Conservation (phyloP, 345 rosid species). For the Salix caprea region DNA sequence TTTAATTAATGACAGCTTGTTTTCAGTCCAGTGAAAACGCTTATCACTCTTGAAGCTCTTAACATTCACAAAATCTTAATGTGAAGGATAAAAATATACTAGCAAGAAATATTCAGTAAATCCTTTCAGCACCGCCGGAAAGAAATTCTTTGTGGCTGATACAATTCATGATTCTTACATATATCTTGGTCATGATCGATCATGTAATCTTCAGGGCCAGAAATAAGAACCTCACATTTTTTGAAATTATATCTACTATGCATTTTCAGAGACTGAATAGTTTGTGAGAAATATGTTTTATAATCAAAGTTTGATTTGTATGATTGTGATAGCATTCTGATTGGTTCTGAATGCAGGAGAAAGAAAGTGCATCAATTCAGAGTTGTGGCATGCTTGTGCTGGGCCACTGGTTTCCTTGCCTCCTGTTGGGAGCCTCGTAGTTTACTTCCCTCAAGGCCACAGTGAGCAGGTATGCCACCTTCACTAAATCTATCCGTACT, state of each 20-base stretch:
- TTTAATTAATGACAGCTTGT: background rate
- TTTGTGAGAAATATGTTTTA: too few species aligned
- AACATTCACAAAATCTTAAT: background rate
- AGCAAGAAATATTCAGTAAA: background rate
- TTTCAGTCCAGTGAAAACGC: background rate
- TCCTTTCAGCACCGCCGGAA: background rate
- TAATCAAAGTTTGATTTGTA: conserved; percentile 2
- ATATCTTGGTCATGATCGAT: background rate
- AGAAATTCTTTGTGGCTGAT: background rate
- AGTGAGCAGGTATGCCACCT: conserved; percentile 71
- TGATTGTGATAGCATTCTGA: conserved; percentile 14
- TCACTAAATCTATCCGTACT: conserved; percentile 12
- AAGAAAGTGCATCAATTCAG: conserved; percentile 76
- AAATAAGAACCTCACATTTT: background rate
- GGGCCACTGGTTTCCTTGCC: conserved; percentile 94
- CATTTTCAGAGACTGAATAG: background rate
- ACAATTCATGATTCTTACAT: background rate
- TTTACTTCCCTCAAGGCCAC: conserved; percentile 98
- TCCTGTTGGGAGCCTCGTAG: conserved; percentile 88
- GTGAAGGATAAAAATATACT: background rate
- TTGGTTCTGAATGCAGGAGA: conserved; percentile 55
- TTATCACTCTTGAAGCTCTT: background rate
- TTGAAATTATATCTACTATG: background rate
- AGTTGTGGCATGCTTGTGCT: conserved; percentile 97
- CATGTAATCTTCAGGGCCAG: background rate